Conservation (phyloP, 2,329 filamentous ascomycete genomes). For the Calonectria pseudoturangicola region DNA sequence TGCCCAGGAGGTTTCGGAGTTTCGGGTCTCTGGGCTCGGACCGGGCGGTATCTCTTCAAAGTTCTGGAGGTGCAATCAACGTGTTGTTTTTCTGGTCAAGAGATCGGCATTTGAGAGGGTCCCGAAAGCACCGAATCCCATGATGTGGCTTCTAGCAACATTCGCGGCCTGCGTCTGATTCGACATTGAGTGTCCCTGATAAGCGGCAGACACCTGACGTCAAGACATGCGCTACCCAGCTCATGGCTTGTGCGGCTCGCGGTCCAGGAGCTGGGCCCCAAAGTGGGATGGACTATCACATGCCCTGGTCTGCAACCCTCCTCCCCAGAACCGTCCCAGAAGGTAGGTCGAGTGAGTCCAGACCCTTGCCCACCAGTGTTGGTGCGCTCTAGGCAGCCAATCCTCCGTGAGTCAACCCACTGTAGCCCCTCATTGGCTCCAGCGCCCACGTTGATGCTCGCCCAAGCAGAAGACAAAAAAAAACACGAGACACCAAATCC, state of each 20-base stretch:
- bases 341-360: conserved; percentile 19
- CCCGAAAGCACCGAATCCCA: conserved; percentile 33
- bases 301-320: conserved; percentile 10
- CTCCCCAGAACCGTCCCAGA: not conserved
- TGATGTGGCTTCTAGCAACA: not conserved
- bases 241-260: conserved; percentile 31
- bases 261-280: conserved; percentile 30
- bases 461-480: not conserved
- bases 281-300: conserved; percentile 14
- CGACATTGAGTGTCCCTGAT: conserved; percentile 49
- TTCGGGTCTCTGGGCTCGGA: conserved; percentile 22
- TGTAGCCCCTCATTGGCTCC: conserved; percentile 6
- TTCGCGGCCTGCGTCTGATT: not conserved
- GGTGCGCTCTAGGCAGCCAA: conserved; percentile 6
- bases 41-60: conserved; percentile 10
- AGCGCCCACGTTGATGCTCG: conserved; percentile 13
- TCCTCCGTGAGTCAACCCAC: conserved; percentile 16
- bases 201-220: conserved; percentile 53
- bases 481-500: too few relatives aligned
- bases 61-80: conserved; percentile 14
- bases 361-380: conserved; percentile 15
- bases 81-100: conserved; percentile 10
- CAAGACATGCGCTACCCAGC: conserved; percentile 42
- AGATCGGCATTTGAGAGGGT: conserved; percentile 9
- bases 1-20: not conserved